These are phyloP conservation scores for Mycena galopus DNA, from an alignment of 768 basidiomycete genomes.

Conservation along the genomic window DNA sequence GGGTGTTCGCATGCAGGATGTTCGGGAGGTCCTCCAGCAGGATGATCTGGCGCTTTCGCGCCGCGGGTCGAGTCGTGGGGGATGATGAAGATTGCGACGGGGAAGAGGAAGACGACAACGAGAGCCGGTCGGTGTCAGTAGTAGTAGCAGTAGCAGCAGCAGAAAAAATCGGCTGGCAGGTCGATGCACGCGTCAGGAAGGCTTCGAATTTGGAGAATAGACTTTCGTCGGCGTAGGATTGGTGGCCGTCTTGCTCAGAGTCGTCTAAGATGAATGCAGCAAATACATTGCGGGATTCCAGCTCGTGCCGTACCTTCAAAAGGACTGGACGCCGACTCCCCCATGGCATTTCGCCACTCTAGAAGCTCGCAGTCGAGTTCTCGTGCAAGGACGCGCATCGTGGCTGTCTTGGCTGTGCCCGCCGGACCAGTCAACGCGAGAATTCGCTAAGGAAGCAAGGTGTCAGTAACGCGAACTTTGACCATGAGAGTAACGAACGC, in stretches of 20 bases:
- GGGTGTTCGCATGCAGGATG: conserved; percentile 79
- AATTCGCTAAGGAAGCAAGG: conserved; percentile 68
- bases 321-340: conserved; percentile 55
- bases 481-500: conserved; percentile 61
- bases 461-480: neutral
- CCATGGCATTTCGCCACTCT: conserved; percentile 86
- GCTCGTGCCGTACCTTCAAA: conserved; percentile 35
- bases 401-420: conserved; percentile 92
- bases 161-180: conserved; percentile 72
- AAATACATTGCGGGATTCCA: neutral
- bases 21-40: conserved; percentile 95
- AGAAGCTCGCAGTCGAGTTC: conserved; percentile 85
- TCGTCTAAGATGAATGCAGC: conserved; percentile 2
- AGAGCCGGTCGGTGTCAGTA: conserved; percentile 30
- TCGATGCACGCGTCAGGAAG: conserved; percentile 79
- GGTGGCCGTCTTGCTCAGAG: conserved; percentile 4
- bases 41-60: conserved; percentile 67
- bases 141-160: no score
- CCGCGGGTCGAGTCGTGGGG: conserved; percentile 12
- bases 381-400: conserved; percentile 77
- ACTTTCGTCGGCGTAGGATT: conserved; percentile 55
- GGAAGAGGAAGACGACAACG: neutral
- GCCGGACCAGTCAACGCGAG: conserved; percentile 90
- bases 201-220: conserved; percentile 78
- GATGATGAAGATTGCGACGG: conserved; percentile 29